phyloP scores from a whole-genome alignment of 306 rosid species.

The Crataegus laevigata region DNA sequence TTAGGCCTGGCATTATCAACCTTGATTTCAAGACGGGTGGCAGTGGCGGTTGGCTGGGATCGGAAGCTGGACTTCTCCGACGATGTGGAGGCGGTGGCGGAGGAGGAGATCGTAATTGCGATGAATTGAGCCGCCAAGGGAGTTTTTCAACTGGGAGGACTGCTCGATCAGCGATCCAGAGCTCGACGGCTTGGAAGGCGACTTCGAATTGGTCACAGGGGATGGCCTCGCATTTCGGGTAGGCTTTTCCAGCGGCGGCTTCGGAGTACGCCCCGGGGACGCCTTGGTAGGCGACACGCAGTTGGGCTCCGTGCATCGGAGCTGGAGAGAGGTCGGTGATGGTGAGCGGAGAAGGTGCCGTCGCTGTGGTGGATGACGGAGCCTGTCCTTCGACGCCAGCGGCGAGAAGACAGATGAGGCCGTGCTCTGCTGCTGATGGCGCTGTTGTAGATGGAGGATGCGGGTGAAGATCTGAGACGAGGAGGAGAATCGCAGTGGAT shows the following conservation, averaged over 20 bases:
- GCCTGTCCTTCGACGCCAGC: too few relatives aligned
- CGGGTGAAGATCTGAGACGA: too few relatives aligned
- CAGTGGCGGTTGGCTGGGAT: too few relatives aligned
- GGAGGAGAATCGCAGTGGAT: too few relatives aligned
- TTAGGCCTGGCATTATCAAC: too few relatives aligned
- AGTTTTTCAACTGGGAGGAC: conserved; percentile 84
- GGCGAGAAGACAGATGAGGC: too few relatives aligned
- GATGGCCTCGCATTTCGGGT: conserved; percentile 90
- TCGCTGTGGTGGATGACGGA: too few relatives aligned
- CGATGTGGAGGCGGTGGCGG: conserved; percentile 97
- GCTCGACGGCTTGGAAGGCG: conserved; percentile 92
- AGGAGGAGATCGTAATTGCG: conserved; percentile 92
- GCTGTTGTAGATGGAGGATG: too few relatives aligned
- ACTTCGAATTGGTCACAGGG: conserved; percentile 98
- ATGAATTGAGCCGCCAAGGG: conserved; percentile 96
- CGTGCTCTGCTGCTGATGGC: too few relatives aligned
- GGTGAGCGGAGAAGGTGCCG: too few relatives aligned
- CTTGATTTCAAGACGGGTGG: too few relatives aligned
- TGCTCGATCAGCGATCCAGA: conserved; percentile 94
- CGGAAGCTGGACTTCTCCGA: conserved; percentile 85
- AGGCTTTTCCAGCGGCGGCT: conserved; percentile 93
- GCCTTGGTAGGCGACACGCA: conserved; percentile 92
- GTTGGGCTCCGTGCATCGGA: conserved; percentile 88
- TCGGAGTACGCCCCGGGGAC: conserved; percentile 98
- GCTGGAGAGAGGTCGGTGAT: conserved; percentile 89